phyloP scores from a whole-genome alignment of 768 basidiomycete species.

The Boletellus sp. region DNA sequence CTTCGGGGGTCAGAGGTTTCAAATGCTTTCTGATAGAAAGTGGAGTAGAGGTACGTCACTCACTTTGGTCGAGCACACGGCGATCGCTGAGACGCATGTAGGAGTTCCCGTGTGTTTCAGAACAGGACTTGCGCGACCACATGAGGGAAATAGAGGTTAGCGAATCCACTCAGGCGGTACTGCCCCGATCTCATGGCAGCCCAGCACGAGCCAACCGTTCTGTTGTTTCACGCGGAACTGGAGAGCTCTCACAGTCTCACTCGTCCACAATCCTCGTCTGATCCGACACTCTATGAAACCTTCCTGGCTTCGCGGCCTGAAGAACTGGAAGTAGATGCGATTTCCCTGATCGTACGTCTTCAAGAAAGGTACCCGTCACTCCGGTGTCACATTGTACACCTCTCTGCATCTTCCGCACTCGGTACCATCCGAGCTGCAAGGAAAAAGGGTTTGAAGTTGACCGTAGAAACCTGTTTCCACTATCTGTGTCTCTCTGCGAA shows the following conservation, averaged over 20 bases:
- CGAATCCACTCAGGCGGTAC: background rate
- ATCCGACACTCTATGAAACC: conserved; percentile 65
- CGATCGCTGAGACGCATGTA: conserved; percentile 28
- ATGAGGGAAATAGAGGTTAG: conserved; percentile 73
- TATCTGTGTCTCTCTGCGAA: conserved; percentile 80
- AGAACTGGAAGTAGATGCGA: conserved; percentile 74
- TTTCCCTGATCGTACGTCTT: conserved; percentile 68
- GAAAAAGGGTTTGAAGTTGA: conserved; percentile 61
- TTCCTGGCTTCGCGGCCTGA: conserved; percentile 86
- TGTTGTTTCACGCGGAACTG: conserved; percentile 93
- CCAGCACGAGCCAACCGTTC: conserved; percentile 64
- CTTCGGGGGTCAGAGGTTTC: conserved; percentile 88
- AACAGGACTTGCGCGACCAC: conserved; percentile 60
- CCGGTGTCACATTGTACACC: conserved; percentile 91
- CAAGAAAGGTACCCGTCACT: conserved; percentile 61
- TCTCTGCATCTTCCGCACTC: conserved; percentile 82
- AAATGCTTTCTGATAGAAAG: conserved; percentile 97
- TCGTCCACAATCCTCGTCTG: conserved; percentile 21
- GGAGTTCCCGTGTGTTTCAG: conserved; percentile 91
- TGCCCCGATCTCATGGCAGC: conserved; percentile 8
- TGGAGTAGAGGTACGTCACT: conserved; percentile 75
- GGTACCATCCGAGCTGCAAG: conserved; percentile 71
- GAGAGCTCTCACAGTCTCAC: conserved; percentile 33
- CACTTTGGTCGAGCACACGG: conserved; percentile 1
- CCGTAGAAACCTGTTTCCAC: conserved; percentile 97